These are phyloP conservation scores for Moesziomyces sp. DNA, from an alignment of 1,284 basidiomycete species.

Conservation along the genomic window DNA sequence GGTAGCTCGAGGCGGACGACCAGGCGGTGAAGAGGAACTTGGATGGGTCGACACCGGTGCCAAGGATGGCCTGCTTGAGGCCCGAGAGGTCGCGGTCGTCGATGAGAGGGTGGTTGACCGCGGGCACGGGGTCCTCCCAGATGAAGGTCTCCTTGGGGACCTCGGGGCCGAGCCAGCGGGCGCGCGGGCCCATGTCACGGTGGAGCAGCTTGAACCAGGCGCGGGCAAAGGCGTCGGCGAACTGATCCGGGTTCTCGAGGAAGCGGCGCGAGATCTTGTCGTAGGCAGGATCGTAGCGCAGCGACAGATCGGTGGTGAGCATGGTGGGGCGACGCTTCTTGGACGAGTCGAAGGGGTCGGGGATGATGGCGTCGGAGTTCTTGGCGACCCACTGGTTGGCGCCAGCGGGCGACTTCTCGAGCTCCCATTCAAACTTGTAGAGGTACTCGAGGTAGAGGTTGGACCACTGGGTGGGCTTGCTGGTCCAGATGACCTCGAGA, in stretches of 20 bases:
- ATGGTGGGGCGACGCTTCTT: conserved; percentile 49
- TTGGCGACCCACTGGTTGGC: conserved; percentile 45
- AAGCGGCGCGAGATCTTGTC: conserved; percentile 40
- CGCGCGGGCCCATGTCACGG: conserved; percentile 46
- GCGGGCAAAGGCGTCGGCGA: conserved; percentile 35
- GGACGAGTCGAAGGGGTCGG: conserved; percentile 39
- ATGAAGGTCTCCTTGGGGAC: conserved; percentile 39
- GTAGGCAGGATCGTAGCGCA: conserved; percentile 40
- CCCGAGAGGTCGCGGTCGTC: conserved; percentile 39
- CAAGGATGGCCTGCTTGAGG: conserved; percentile 42
- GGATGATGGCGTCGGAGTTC: conserved; percentile 45
- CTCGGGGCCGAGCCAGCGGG: conserved; percentile 42
- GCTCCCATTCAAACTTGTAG: conserved; percentile 47
- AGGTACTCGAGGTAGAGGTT: conserved; percentile 50
- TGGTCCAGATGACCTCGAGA: conserved; percentile 39
- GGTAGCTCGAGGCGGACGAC: conserved; percentile 39
- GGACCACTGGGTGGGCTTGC: conserved; percentile 44
- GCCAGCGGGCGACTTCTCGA: conserved; percentile 41
- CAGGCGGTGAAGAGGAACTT: conserved; percentile 40
- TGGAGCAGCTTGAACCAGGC: conserved; percentile 50
- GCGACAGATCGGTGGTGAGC: conserved; percentile 39
- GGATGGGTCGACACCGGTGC: conserved; percentile 34
- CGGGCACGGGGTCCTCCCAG: conserved; percentile 41
- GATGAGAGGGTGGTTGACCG: conserved; percentile 30
- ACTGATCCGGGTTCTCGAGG: conserved; percentile 40